These are phyloP conservation scores for Amylocystis lapponica DNA, from an alignment of 768 basidiomycete species.

Conservation along the genomic window DNA sequence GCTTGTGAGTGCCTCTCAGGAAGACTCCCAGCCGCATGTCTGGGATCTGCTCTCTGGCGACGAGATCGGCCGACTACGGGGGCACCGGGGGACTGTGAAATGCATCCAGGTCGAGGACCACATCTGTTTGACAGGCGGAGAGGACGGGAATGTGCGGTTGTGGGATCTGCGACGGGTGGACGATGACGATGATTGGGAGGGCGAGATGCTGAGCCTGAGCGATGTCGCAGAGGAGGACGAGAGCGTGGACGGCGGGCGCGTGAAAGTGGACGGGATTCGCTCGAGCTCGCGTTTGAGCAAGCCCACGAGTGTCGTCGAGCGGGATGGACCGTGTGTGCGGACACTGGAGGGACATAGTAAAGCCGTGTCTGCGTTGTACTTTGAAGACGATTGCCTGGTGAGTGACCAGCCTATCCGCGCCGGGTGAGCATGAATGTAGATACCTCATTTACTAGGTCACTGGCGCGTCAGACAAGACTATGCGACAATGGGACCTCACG, in stretches of 20 bases:
- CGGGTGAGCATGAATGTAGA: not conserved
- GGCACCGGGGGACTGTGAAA: slow-evolving; percentile 79
- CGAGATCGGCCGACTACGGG: slow-evolving; percentile 79
- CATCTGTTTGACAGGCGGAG: slow-evolving; percentile 85
- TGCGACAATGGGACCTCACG: slow-evolving; percentile 95
- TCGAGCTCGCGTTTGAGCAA: slow-evolving; percentile 31
- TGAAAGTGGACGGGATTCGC: slow-evolving; percentile 34
- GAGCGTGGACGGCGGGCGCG: slow-evolving; percentile 25
- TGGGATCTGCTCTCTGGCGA: slow-evolving; percentile 93
- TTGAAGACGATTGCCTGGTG: slow-evolving; percentile 92
- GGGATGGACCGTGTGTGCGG: slow-evolving; percentile 63
- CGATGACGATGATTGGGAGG: slow-evolving; percentile 58
- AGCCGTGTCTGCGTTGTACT: slow-evolving; percentile 89
- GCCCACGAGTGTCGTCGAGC: slow-evolving; percentile 31
- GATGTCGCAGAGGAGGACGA: slow-evolving; percentile 65
- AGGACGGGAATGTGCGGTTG: slow-evolving; percentile 76
- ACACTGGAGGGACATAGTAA: slow-evolving; percentile 89
- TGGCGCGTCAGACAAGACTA: slow-evolving; percentile 95
- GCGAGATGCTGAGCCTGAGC: slow-evolving; percentile 50
- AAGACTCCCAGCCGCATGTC: slow-evolving; percentile 82
- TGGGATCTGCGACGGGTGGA: slow-evolving; percentile 91
- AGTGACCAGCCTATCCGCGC: slow-evolving; percentile 25
- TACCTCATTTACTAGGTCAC: slow-evolving; percentile 62
- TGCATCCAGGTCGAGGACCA: slow-evolving; percentile 90
- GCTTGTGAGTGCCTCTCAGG: slow-evolving; percentile 81